phyloP scores from a whole-genome alignment of 805 yeast genomes.

The Grigorovia yakushimaensis region DNA sequence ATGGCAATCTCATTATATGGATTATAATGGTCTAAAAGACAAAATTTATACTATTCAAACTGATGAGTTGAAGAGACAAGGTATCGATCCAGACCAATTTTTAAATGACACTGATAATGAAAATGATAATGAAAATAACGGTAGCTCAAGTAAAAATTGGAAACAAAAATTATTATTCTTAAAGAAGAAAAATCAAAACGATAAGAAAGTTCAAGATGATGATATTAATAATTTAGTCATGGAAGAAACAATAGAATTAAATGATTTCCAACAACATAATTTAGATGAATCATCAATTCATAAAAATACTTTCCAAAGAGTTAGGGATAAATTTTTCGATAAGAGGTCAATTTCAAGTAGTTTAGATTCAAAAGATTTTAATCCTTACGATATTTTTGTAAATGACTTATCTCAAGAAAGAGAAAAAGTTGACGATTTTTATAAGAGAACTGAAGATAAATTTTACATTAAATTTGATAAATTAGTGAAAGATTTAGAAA shows the following conservation, averaged over 20 bases:
- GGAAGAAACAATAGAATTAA: constrained; percentile 23
- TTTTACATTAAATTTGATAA: constrained; percentile 37
- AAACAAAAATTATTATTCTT: background rate
- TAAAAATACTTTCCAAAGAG: constrained; percentile 7
- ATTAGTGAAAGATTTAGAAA: constrained; percentile 39
- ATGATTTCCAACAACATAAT: constrained; percentile 9
- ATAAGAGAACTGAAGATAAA: constrained; percentile 36
- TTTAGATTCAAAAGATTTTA: constrained; percentile 11
- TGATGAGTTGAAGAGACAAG: constrained; percentile 18
- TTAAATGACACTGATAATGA: background rate
- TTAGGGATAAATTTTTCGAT: constrained; percentile 14
- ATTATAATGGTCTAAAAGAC: constrained; percentile 52
- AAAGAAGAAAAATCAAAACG: background rate
- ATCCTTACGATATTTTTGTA: constrained; percentile 37
- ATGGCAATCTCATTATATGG: constrained; percentile 77
- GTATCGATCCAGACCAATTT: background rate
- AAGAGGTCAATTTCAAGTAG: constrained; percentile 11
- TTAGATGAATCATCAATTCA: background rate
- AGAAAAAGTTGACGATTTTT: constrained; percentile 44
- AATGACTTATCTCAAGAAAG: constrained; percentile 39
- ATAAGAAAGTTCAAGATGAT: background rate
- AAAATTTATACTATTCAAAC: constrained; percentile 46
- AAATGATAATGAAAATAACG: background rate
- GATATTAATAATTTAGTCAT: background rate
- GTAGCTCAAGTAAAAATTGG: background rate